Percentiles rank a stretch among this genome's conserved stretches.
Evolutionary conservation across 164 flowering plant genomes (phyloP).

Genomic region (Magnolia kwangsiensis): DNA sequence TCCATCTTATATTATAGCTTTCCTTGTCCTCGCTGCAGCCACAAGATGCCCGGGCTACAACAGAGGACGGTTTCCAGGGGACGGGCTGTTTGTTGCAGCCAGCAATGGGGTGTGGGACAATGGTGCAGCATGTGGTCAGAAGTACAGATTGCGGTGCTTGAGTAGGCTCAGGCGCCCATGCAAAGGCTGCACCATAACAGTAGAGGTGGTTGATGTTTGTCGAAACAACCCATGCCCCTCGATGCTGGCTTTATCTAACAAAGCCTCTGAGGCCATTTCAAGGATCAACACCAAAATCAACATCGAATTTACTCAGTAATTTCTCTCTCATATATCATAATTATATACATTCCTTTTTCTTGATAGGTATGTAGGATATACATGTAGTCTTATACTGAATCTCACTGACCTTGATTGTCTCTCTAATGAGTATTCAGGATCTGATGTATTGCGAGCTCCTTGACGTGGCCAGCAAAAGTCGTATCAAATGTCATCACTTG

Average conservation of each 20-base stretch:
- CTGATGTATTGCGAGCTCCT: no score
- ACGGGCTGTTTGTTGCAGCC: conserved; percentile 36
- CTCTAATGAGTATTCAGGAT: no score
- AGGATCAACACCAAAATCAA: conserved; percentile 28
- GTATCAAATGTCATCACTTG: no score
- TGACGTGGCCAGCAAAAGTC: no score
- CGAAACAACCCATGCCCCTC: conserved; percentile 40
- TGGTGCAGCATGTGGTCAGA: conserved; percentile 62
- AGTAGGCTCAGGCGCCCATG: conserved; percentile 48
- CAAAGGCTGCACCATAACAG: conserved; percentile 38
- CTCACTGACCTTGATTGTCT: no score
- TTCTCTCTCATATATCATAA: background rate
- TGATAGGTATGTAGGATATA: no score
- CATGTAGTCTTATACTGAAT: no score
- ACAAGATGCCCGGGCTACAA: conserved; percentile 44
- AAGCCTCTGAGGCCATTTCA: conserved; percentile 48
- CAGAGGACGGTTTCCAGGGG: conserved; percentile 43
- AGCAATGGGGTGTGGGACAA: conserved; percentile 65
- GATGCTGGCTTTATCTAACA: conserved; percentile 36
- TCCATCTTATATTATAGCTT: no score
- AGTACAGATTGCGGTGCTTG: conserved; percentile 46
- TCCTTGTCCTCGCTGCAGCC: conserved; percentile 28
- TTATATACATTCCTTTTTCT: no score
- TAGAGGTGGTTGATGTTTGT: conserved; percentile 49
- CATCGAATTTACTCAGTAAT: conserved; percentile 40